phyloP scores from a whole-genome alignment of 257 asterid species.

The Mentha longifolia region DNA sequence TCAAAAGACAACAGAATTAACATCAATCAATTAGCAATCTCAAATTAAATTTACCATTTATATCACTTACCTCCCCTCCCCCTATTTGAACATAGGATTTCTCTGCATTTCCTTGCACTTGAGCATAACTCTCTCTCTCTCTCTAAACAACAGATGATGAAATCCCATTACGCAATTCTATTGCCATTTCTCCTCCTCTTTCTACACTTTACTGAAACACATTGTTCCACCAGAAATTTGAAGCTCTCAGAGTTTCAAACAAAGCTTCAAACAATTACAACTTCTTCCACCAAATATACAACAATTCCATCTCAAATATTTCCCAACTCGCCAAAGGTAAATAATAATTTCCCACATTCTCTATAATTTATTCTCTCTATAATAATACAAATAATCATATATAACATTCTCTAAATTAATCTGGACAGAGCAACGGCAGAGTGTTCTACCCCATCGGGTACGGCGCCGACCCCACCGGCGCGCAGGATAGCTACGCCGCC shows the following conservation, averaged over 20 bases:
- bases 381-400: too few relatives aligned
- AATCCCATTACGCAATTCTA: background rate
- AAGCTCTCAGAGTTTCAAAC: constrained; percentile 49
- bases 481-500: constrained; percentile 51
- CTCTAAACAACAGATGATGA: constrained; percentile 11
- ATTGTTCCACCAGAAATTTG: constrained; percentile 37
- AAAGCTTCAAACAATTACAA: constrained; percentile 38
- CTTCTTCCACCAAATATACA: background rate
- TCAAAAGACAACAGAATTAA: background rate
- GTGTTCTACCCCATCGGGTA: constrained; percentile 61
- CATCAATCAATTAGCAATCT: background rate
- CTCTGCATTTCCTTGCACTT: background rate
- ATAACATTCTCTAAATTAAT: too few relatives aligned
- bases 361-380: background rate
- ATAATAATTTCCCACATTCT: background rate
- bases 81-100: background rate
- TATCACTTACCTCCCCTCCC: background rate
- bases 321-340: constrained; percentile 45
- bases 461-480: constrained; percentile 71
- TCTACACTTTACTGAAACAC: constrained; percentile 34
- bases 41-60: background rate
- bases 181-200: constrained; percentile 15
- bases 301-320: constrained; percentile 22
- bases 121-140: background rate
- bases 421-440: constrained; percentile 52